Evolutionary conservation across 768 basidiomycete species (phyloP).

Genomic region (Chalciporus pseudorubinellus): DNA sequence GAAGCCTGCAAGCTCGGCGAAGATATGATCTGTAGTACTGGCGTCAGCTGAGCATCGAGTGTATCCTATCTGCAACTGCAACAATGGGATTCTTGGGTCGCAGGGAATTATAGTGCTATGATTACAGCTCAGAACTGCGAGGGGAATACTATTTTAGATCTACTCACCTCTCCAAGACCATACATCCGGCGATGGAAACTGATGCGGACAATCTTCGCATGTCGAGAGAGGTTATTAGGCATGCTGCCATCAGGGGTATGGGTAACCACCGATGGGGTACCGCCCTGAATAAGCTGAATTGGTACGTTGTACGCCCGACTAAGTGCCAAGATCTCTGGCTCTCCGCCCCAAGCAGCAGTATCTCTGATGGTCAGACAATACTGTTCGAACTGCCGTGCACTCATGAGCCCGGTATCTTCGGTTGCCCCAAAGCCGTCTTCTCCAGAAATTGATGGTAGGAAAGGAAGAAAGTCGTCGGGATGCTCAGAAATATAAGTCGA

Average conservation of each 20-base stretch:
- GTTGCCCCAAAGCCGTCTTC: constrained; percentile 67
- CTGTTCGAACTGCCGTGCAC: constrained; percentile 53
- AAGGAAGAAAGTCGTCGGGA: constrained; percentile 89
- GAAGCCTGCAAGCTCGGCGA: not conserved
- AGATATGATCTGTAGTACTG: not conserved
- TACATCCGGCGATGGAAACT: constrained; percentile 95
- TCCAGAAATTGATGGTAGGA: constrained; percentile 71
- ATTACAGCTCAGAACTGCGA: constrained; percentile 5
- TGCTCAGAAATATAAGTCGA: constrained; percentile 80
- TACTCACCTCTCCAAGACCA: constrained; percentile 88
- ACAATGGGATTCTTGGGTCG: constrained; percentile 46
- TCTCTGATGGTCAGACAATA: constrained; percentile 80
- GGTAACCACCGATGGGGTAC: constrained; percentile 76
- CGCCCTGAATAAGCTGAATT: constrained; percentile 88
- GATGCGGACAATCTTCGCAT: constrained; percentile 55
- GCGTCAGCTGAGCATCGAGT: constrained; percentile 28
- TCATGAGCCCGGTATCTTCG: constrained; percentile 68
- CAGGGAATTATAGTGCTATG: constrained; percentile 86
- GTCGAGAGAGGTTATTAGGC: constrained; percentile 23
- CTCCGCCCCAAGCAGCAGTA: constrained; percentile 95
- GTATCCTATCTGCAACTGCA: constrained; percentile 31
- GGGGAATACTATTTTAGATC: not conserved
- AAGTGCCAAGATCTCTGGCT: constrained; percentile 93
- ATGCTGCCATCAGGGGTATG: constrained; percentile 57
- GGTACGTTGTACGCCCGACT: constrained; percentile 77